A percentile compares a stretch with the other conserved stretches of the same genome.
Evolutionary conservation across 306 rosid genomes (phyloP).

Genomic region (Ziziphus jujuba): DNA sequence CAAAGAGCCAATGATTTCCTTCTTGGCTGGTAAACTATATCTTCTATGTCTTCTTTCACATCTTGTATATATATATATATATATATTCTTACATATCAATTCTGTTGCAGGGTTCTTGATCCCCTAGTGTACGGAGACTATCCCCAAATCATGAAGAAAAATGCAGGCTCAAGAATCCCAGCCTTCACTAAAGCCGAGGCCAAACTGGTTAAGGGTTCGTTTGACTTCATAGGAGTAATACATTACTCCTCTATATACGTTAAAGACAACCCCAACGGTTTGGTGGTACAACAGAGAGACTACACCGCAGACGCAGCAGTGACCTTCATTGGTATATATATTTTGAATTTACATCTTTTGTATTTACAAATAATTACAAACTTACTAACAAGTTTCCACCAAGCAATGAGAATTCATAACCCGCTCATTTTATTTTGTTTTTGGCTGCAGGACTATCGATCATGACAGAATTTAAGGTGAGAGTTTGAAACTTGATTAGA

Average conservation of each 20-base stretch:
- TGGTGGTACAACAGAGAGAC: slow-evolving; percentile 41
- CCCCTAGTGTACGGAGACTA: slow-evolving; percentile 66
- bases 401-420: background rate
- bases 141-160: slow-evolving; percentile 54
- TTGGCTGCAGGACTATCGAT: background rate
- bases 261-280: slow-evolving; percentile 35
- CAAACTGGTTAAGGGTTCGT: slow-evolving; percentile 50
- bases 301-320: slow-evolving; percentile 27
- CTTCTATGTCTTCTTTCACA: background rate
- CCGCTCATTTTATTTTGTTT: background rate
- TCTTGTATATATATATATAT: background rate
- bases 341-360: background rate
- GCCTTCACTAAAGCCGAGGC: slow-evolving; percentile 47
- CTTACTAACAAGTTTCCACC: background rate
- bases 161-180: slow-evolving; percentile 58
- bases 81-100: background rate
- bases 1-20: slow-evolving; percentile 43
- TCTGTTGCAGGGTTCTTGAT: slow-evolving; percentile 50
- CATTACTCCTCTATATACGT: slow-evolving; percentile 28
- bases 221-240: slow-evolving; percentile 58
- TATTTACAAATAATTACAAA: background rate
- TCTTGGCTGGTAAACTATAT: slow-evolving; percentile 52
- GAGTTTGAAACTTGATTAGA: too few relatives aligned
- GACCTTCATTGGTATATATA: slow-evolving; percentile 13
- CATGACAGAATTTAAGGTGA: too few relatives aligned